Conservation (phyloP, 768 basidiomycete species). For the Rhodotorula graminis region DNA sequence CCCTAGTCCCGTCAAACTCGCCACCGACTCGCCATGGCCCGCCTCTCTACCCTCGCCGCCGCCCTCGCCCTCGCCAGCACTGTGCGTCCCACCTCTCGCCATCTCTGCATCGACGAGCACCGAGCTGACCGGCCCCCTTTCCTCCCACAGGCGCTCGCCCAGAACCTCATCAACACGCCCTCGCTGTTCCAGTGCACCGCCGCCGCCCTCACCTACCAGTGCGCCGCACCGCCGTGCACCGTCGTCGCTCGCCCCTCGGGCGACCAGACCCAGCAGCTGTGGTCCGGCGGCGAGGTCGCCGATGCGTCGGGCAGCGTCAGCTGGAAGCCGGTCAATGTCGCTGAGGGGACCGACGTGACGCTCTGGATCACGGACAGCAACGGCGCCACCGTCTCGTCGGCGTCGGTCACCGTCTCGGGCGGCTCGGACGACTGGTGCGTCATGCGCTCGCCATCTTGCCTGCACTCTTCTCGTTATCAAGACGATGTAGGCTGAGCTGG, state of each 20-base stretch:
- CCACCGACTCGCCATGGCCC: neutral
- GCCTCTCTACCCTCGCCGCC: neutral
- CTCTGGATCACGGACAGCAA: conserved; percentile 10
- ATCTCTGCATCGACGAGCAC: neutral
- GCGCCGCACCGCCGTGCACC: conserved; percentile 9
- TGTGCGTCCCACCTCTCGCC: neutral
- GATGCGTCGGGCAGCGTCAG: neutral
- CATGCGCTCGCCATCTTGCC: neutral
- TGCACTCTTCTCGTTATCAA: neutral
- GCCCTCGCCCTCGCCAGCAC: neutral
- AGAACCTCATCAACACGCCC: neutral
- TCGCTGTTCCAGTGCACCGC: conserved; percentile 15
- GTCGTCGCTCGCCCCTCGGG: conserved; percentile 19
- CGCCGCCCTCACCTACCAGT: conserved; percentile 11
- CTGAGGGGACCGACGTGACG: neutral
- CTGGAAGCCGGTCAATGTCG: conserved; percentile 18
- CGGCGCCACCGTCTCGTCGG: conserved; percentile 1
- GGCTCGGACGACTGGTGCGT: neutral
- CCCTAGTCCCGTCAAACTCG: neutral
- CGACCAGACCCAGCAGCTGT: neutral
- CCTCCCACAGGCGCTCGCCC: neutral
- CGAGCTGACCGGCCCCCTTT: neutral
- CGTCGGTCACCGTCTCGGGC: neutral
- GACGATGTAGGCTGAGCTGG: neutral
- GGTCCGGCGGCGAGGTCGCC: conserved; percentile 5